Conservation (phyloP, 257 asterid species). For the Lycium barbarum region DNA sequence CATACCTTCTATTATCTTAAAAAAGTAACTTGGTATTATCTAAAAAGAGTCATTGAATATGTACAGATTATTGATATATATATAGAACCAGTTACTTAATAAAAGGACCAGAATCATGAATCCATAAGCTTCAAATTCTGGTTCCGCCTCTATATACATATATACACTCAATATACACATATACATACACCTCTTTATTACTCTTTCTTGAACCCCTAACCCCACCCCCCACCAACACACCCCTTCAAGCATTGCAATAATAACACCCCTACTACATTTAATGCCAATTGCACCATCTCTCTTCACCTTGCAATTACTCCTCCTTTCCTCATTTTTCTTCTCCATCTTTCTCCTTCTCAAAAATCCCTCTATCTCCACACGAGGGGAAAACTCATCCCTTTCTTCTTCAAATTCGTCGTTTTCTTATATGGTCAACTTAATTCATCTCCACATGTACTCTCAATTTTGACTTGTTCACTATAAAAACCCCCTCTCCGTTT, state of each 20-base stretch:
- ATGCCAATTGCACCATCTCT: conserved; percentile 35
- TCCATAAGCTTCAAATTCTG: not conserved
- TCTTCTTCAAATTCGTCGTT: conserved; percentile 7
- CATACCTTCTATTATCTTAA: not conserved
- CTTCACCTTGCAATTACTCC: conserved; percentile 38
- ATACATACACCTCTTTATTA: not conserved
- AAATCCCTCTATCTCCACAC: not conserved
- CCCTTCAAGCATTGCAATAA: not conserved
- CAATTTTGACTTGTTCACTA: not conserved
- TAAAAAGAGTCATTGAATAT: not conserved
- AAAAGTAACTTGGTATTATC: not conserved
- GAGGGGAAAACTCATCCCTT: not conserved
- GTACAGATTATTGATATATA: not conserved
- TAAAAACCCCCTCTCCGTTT: not conserved
- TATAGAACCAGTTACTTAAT: not conserved
- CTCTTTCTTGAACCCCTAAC: not conserved
- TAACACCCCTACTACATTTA: conserved; percentile 32
- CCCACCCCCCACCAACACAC: not conserved
- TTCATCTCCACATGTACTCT: not conserved
- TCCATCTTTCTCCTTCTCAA: conserved; percentile 15
- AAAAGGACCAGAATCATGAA: not conserved
- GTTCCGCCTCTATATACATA: too few relatives aligned
- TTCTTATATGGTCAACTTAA: not conserved
- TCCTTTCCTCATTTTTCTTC: conserved; percentile 10
- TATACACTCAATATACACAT: too few relatives aligned